These are phyloP conservation scores for Parastagonospora nodorum DNA, from an alignment of 2,329 filamentous ascomycete species.

Conservation along the genomic window DNA sequence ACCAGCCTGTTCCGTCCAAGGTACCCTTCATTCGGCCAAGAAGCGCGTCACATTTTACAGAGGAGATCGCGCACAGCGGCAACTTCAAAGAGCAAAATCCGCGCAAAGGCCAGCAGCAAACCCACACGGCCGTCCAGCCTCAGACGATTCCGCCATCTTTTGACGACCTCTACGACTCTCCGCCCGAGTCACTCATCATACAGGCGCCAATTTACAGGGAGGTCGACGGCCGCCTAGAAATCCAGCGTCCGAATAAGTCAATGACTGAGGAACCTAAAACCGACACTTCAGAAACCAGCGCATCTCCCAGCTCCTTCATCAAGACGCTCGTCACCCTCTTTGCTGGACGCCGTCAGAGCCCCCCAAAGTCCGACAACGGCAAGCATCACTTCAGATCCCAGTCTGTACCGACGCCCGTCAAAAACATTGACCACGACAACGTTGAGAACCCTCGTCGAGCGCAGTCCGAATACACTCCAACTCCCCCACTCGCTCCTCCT, in stretches of 20 bases:
- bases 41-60: conserved; percentile 5
- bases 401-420: not conserved
- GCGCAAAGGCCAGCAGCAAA: not conserved
- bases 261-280: not conserved
- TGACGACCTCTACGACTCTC: not conserved
- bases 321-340: conserved; percentile 14
- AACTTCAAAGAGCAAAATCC: conserved; percentile 4
- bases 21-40: conserved; percentile 1
- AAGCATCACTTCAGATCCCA: too few species aligned
- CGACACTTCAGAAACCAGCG: not conserved
- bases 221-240: not conserved
- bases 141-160: not conserved
- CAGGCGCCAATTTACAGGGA: not conserved
- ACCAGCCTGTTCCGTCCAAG: not conserved
- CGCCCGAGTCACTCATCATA: not conserved
- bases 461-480: not conserved
- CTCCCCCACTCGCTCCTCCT: not conserved
- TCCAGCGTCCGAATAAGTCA: not conserved
- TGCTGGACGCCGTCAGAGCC: conserved; percentile 7
- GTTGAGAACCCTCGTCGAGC: not conserved
- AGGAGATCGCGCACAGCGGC: not conserved
- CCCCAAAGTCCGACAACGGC: not conserved
- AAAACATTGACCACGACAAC: too few species aligned
- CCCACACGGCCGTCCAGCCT: not conserved
- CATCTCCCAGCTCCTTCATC: not conserved